Conservation (phyloP, 192 early-diverging fungal genomes). For the Phycomyces nitens region DNA sequence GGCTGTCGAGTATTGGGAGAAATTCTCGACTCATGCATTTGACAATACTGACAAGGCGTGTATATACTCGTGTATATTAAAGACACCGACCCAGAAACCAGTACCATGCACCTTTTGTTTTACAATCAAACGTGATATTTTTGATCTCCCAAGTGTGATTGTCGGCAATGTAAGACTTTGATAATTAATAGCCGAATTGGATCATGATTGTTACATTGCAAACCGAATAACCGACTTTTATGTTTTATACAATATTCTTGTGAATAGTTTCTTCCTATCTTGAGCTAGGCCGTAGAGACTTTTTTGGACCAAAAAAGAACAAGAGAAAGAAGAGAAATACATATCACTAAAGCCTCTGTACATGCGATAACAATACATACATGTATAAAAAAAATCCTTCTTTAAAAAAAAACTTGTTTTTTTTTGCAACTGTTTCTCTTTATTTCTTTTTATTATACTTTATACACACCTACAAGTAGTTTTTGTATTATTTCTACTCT, state of each 20-base stretch:
- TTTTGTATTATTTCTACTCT: too few species aligned
- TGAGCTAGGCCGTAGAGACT: neutral
- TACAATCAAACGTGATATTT: slow-evolving; percentile 94
- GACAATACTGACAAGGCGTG: slow-evolving; percentile 88
- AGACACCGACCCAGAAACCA: slow-evolving; percentile 62
- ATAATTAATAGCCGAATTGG: neutral
- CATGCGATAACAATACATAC: neutral
- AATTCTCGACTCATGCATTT: slow-evolving; percentile 88
- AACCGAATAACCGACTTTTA: neutral
- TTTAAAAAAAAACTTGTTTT: slow-evolving; percentile 5
- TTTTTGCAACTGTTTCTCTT: neutral
- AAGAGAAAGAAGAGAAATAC: neutral
- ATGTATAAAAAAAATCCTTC: slow-evolving; percentile 1
- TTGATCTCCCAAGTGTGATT: slow-evolving; percentile 89
- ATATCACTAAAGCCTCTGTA: too few species aligned
- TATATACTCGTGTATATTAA: slow-evolving; percentile 84
- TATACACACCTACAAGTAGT: too few species aligned
- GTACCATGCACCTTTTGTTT: slow-evolving; percentile 95
- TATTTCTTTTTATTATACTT: too few species aligned
- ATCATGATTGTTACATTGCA: neutral
- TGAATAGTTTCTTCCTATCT: neutral
- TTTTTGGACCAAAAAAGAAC: slow-evolving; percentile 1
- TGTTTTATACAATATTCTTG: neutral
- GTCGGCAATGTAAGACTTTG: slow-evolving; percentile 61
- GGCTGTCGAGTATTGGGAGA: slow-evolving; percentile 94